These are phyloP conservation scores for Aspergillus puulaauensis DNA, from an alignment of 2,329 filamentous ascomycete species.

Conservation along the genomic window DNA sequence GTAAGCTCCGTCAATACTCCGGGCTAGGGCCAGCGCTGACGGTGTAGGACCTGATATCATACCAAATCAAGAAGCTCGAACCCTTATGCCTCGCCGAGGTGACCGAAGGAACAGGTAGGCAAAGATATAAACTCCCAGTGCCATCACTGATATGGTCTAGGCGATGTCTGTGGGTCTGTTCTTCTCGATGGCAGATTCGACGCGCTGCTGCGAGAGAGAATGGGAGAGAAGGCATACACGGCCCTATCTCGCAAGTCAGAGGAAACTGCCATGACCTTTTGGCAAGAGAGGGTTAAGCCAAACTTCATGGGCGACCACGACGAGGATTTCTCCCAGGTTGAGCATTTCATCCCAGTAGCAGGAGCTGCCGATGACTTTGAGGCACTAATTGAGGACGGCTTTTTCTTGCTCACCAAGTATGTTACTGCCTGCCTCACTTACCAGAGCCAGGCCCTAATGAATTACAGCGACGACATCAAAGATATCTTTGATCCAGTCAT, in stretches of 20 bases:
- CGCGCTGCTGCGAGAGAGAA: slow-evolving; percentile 20
- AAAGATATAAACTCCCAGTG: background rate
- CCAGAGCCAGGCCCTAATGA: background rate
- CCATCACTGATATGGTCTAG: slow-evolving; percentile 7
- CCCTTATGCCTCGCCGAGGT: slow-evolving; percentile 28
- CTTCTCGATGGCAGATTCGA: slow-evolving; percentile 31
- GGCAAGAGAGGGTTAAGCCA: slow-evolving; percentile 32
- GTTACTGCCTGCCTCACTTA: background rate
- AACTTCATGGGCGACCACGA: slow-evolving; percentile 20
- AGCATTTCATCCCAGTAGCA: slow-evolving; percentile 24
- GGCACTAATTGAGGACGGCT: slow-evolving; percentile 20
- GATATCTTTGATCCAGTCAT: slow-evolving; percentile 31
- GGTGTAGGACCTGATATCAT: slow-evolving; percentile 34
- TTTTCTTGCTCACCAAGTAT: slow-evolving; percentile 21
- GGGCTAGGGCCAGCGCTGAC: background rate
- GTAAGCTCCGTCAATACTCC: slow-evolving; percentile 10
- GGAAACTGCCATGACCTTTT: slow-evolving; percentile 28
- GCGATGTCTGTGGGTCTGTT: slow-evolving; percentile 31
- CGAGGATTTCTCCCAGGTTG: slow-evolving; percentile 24
- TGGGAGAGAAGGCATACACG: slow-evolving; percentile 28
- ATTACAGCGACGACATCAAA: slow-evolving; percentile 20
- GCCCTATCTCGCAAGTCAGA: slow-evolving; percentile 23
- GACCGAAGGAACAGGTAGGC: slow-evolving; percentile 26
- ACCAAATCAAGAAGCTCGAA: slow-evolving; percentile 22
- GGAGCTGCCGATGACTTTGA: slow-evolving; percentile 21